Evolutionary conservation across 2,329 filamentous ascomycete species (phyloP).

Genomic region (Elsinoe arachidis): DNA sequence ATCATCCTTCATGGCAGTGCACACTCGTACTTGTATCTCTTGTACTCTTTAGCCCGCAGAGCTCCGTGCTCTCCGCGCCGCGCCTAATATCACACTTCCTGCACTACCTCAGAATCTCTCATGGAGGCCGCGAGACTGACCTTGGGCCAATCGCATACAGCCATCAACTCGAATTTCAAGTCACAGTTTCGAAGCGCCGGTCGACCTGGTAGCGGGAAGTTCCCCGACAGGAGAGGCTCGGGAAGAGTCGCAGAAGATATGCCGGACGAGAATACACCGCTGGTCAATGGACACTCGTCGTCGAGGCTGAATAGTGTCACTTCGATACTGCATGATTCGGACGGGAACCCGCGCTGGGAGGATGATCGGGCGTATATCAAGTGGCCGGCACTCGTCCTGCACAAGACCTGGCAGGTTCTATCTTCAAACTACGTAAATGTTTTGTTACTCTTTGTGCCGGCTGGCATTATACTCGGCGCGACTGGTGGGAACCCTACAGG

Average conservation of each 20-base stretch:
- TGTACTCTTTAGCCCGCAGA: neutral
- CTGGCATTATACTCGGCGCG: conserved; percentile 60
- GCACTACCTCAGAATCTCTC: neutral
- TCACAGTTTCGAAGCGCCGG: conserved; percentile 14
- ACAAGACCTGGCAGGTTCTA: conserved; percentile 36
- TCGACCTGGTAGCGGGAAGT: conserved; percentile 4
- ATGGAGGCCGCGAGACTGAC: conserved; percentile 13
- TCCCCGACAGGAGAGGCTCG: neutral
- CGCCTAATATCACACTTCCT: neutral
- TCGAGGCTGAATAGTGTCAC: conserved; percentile 11
- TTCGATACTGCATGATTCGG: conserved; percentile 14
- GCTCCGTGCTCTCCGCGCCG: neutral
- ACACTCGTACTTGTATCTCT: neutral
- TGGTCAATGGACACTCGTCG: conserved; percentile 19
- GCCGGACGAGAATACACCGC: conserved; percentile 23
- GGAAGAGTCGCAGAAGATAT: conserved; percentile 46
- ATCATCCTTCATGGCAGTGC: conserved; percentile 5
- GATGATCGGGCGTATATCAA: conserved; percentile 26
- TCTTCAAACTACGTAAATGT: conserved; percentile 55
- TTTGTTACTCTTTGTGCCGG: conserved; percentile 62
- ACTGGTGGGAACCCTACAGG: conserved; percentile 52
- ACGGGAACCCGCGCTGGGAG: conserved; percentile 16
- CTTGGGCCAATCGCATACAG: conserved; percentile 10
- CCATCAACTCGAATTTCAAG: conserved; percentile 14
- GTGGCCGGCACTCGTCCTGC: conserved; percentile 25